phyloP scores from a whole-genome alignment of 768 basidiomycete species.

The Lentinus tigrinus region DNA sequence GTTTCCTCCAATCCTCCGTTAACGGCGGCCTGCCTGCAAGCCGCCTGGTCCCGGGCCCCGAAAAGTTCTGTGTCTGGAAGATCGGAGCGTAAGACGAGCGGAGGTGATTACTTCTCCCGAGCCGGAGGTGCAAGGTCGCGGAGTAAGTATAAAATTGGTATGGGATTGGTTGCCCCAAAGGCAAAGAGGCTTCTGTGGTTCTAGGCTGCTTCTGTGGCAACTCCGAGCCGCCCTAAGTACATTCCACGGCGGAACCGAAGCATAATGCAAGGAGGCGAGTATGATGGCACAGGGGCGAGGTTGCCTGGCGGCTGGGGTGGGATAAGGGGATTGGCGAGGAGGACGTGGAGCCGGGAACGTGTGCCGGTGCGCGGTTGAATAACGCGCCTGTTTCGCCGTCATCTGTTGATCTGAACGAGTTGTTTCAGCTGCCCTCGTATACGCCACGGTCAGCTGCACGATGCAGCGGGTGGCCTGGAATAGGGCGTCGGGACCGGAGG shows the following conservation, averaged over 20 bases:
- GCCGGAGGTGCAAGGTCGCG: neutral
- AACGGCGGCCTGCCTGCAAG: neutral
- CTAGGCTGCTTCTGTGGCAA: slow-evolving; percentile 1
- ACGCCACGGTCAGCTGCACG: no score
- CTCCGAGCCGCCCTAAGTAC: neutral
- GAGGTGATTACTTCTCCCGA: neutral
- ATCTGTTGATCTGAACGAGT: no score
- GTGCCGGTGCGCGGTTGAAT: neutral
- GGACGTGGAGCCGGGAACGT: no score
- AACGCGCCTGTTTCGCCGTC: no score
- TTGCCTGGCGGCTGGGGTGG: neutral
- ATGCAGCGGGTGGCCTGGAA: no score
- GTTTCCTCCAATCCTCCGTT: neutral
- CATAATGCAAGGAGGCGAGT: neutral
- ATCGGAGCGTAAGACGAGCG: neutral
- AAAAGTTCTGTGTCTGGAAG: neutral
- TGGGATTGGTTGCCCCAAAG: neutral
- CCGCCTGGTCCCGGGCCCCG: neutral
- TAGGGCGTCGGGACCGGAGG: no score
- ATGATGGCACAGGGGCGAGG: slow-evolving; percentile 2
- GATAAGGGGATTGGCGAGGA: neutral
- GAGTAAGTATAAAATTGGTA: neutral
- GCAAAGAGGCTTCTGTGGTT: neutral
- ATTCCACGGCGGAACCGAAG: slow-evolving; percentile 4
- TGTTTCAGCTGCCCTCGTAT: no score